Evolutionary conservation across 768 basidiomycete genomes (phyloP).

Genomic region (Russula compacta): DNA sequence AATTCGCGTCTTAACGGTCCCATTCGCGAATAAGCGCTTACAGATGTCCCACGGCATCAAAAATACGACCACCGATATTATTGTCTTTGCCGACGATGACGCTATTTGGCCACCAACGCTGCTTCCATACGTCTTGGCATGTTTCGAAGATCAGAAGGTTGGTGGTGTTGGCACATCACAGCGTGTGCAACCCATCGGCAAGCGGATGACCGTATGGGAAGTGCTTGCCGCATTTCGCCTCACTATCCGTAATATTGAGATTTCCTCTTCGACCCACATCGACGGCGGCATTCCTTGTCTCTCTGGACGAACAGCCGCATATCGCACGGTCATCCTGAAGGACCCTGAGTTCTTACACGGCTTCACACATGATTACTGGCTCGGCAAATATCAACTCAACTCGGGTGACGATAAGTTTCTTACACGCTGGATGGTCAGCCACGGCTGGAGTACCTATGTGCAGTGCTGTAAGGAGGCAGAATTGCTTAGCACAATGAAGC

Average conservation of each 20-base stretch:
- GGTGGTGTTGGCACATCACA: conserved; percentile 90
- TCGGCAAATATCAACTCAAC: conserved; percentile 90
- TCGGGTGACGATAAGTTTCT: conserved; percentile 92
- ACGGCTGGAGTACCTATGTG: conserved; percentile 93
- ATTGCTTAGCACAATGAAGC: conserved; percentile 89
- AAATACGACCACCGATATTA: conserved; percentile 85
- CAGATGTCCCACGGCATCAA: conserved; percentile 94
- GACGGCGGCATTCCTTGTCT: conserved; percentile 90
- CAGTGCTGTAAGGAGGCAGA: conserved; percentile 82
- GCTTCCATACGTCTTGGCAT: conserved; percentile 80
- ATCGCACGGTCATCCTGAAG: conserved; percentile 89
- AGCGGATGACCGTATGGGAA: conserved; percentile 87
- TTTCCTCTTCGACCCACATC: conserved; percentile 80
- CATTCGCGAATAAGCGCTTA: conserved; percentile 87
- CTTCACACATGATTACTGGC: conserved; percentile 91
- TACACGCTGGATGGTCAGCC: conserved; percentile 93
- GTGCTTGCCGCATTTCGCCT: conserved; percentile 89
- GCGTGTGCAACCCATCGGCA: conserved; percentile 73
- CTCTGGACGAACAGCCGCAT: conserved; percentile 88
- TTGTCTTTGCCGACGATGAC: conserved; percentile 92
- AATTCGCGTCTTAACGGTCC: conserved; percentile 83
- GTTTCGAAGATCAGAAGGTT: conserved; percentile 90
- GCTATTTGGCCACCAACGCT: conserved; percentile 93
- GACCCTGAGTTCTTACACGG: conserved; percentile 89
- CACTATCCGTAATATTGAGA: conserved; percentile 91